These are phyloP conservation scores for Aspergillus amoenus DNA, from an alignment of 2,329 filamentous ascomycete species.

Conservation along the genomic window DNA sequence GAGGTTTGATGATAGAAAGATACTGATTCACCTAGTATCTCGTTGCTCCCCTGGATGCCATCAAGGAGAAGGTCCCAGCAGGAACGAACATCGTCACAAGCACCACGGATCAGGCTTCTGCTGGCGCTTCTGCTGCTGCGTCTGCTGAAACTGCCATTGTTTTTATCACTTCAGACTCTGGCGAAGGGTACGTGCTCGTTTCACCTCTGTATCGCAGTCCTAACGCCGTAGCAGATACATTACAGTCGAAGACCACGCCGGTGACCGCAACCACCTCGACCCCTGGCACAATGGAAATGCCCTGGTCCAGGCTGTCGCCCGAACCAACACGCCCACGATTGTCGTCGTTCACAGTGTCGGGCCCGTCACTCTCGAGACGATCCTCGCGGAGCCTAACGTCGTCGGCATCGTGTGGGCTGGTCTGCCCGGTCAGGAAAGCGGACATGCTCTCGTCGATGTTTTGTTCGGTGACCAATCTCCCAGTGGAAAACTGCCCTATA, in stretches of 20 bases:
- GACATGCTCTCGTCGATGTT: conserved; percentile 48
- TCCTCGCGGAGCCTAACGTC: conserved; percentile 62
- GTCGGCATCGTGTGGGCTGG: conserved; percentile 65
- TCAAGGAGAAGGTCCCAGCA: conserved; percentile 36
- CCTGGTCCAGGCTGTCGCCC: conserved; percentile 8
- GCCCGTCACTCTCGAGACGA: conserved; percentile 59
- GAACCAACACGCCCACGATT: conserved; percentile 54
- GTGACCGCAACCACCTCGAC: conserved; percentile 33
- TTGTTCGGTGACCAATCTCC: conserved; percentile 46
- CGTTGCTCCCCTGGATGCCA: conserved; percentile 44
- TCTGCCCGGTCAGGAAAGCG: conserved; percentile 58
- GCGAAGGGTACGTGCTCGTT: conserved; percentile 39
- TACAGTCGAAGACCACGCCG: conserved; percentile 56
- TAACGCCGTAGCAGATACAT: conserved; percentile 35
- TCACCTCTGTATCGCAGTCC: too few species aligned
- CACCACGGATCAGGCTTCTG: conserved; percentile 37
- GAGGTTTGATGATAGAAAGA: too few species aligned
- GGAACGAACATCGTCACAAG: conserved; percentile 45
- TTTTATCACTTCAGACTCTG: conserved; percentile 50
- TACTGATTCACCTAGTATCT: conserved; percentile 34
- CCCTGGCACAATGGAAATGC: conserved; percentile 10
- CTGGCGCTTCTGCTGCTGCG: conserved; percentile 38
- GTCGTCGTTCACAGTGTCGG: conserved; percentile 67
- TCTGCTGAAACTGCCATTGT: conserved; percentile 46
- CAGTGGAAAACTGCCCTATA: conserved; percentile 62